Evolutionary conservation across 2,329 filamentous ascomycete genomes (phyloP), one percentile per base, ranked within the genome.

Genomic region (Calcarisporium arbuscula): DNA sequence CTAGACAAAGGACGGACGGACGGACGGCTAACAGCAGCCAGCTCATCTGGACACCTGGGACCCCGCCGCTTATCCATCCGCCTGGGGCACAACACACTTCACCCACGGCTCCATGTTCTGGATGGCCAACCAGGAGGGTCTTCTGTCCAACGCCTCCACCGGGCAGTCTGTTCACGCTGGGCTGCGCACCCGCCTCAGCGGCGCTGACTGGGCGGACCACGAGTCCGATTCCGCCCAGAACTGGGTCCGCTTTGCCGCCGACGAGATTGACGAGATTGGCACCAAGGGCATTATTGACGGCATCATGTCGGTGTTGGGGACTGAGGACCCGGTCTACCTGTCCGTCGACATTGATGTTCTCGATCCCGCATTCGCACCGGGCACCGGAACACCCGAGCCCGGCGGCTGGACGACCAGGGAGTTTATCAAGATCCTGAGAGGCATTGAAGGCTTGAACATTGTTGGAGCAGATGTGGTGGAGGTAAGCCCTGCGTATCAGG

Each of bases 41-140:
- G 56, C 57, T 7, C 83, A 89, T 55, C 68, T 88, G 3, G 84
- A 88, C 53, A 88, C 84, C 4, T 88, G 83, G 82, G 79, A 86
- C 53, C 82, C 84, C 3, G 73, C 66, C 15, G 80, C 85, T 47
- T 90, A 89, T 58, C 82, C 83, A 0, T 77, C 70, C 9, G 77
- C 78, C 26, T 92, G 85, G 85, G 35, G 37, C 19, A 34, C 37
- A 10, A 42, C 43, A n/a, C 41, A 47, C 29, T 87, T 89, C 64
- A 92, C 82, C 52, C 86, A 94, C 57, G 86, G 86, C 4, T 82
- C 74, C 43, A 87, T 92, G 77, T 92, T 92, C 67, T 87, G 84
- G 80, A 70, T 88, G 37, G 86, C 86, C 2, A 77, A 77, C 19
- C 77, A 77, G 18, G 85, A 92, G 56, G 83, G 83, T 0, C 61